Evolutionary conservation across 768 basidiomycete genomes (phyloP).

Genomic region (Strobilomyces echinocephalus): DNA sequence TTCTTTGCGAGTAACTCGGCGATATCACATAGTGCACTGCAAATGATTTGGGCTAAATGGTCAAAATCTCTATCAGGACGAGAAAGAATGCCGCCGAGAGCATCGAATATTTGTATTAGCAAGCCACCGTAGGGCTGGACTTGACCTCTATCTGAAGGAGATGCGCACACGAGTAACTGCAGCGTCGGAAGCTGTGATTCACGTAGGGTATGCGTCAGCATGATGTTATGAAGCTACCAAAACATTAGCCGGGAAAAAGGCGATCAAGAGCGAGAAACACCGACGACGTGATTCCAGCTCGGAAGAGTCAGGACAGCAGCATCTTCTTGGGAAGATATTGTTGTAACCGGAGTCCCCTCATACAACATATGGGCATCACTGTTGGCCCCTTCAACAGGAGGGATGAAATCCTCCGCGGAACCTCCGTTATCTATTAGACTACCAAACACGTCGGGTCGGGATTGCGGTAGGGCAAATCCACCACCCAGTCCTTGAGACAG

Average conservation of each 20-base stretch:
- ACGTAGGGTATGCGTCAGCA: conserved; percentile 53
- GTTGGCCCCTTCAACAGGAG: conserved; percentile 18
- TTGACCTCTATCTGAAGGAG: conserved; percentile 23
- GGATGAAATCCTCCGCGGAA: conserved; percentile 9
- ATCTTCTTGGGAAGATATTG: conserved; percentile 25
- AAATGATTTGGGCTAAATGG: conserved; percentile 25
- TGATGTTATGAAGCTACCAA: conserved; percentile 52
- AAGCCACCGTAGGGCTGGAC: conserved; percentile 37
- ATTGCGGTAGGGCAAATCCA: background rate
- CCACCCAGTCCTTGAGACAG: conserved; percentile 6
- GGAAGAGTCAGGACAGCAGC: conserved; percentile 36
- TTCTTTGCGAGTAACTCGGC: conserved; percentile 33
- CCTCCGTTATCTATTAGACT: conserved; percentile 11
- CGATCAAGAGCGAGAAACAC: conserved; percentile 8
- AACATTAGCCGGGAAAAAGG: conserved; percentile 2
- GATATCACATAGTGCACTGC: conserved; percentile 38
- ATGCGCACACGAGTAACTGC: conserved; percentile 45
- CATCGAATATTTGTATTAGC: conserved; percentile 35
- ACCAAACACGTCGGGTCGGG: conserved; percentile 21
- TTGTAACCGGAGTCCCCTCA: conserved; percentile 13
- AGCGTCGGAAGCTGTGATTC: conserved; percentile 41
- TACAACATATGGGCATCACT: conserved; percentile 36
- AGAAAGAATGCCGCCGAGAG: conserved; percentile 24
- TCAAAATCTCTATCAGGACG: conserved; percentile 19
- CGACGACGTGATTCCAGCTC: conserved; percentile 56